Conservation (phyloP, 2,329 filamentous ascomycete species). For the Xylaria sp. region DNA sequence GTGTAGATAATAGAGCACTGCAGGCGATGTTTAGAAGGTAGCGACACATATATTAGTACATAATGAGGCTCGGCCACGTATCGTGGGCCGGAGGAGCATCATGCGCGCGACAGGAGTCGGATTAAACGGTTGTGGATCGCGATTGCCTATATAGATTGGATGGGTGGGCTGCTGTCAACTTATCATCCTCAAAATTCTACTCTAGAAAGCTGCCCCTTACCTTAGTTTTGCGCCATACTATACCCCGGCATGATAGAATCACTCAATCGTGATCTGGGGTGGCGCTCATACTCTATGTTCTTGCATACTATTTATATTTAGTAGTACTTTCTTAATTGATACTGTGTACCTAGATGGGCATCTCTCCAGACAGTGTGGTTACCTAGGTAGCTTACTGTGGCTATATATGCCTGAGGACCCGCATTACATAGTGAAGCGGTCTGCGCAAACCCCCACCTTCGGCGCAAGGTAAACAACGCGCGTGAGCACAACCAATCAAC, state of each 20-base stretch:
- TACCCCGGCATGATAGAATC: neutral
- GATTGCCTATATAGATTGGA: neutral
- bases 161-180: neutral
- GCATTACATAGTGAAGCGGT: neutral
- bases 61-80: slow-evolving; percentile 2
- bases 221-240: neutral
- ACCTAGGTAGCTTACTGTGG: slow-evolving; percentile 2
- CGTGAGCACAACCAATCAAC: slow-evolving; percentile 44
- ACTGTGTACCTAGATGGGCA: too few species aligned
- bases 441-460: slow-evolving; percentile 23
- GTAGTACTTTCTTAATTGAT: too few species aligned
- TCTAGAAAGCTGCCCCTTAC: neutral
- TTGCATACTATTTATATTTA: too few species aligned
- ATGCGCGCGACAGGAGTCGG: neutral
- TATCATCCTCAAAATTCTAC: neutral
- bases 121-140: neutral
- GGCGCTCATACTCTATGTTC: neutral
- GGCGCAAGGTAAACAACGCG: slow-evolving; percentile 47
- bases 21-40: slow-evolving; percentile 28
- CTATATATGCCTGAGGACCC: neutral
- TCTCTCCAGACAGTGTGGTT: too few species aligned
- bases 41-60: slow-evolving; percentile 23
- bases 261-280: neutral
- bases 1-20: slow-evolving; percentile 1
- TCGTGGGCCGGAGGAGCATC: neutral